A percentile compares a stretch with the other conserved stretches of the same genome.
These are phyloP conservation scores for Erodium chrysanthum DNA, from an alignment of 441 rosid genomes.

Conservation along the genomic window DNA sequence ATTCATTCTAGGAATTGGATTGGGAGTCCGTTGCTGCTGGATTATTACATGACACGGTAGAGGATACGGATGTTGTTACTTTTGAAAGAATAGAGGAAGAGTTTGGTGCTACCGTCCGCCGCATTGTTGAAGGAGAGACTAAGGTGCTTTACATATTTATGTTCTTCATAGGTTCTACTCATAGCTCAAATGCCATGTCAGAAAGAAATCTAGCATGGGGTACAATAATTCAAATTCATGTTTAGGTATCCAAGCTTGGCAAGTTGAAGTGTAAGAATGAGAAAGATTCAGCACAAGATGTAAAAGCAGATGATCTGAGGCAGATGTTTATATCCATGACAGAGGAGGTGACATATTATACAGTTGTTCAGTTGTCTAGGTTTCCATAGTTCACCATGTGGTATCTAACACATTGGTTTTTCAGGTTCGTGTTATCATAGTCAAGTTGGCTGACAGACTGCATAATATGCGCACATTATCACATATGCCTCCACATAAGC, in stretches of 20 bases:
- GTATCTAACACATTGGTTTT: constrained; percentile 25
- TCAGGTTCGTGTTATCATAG: constrained; percentile 95
- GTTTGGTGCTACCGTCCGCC: constrained; percentile 81
- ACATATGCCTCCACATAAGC: constrained; percentile 90
- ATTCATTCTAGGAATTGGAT: constrained; percentile 65
- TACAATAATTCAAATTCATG: background rate
- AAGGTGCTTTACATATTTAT: constrained; percentile 45
- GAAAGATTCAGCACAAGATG: constrained; percentile 67
- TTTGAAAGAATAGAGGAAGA: constrained; percentile 88
- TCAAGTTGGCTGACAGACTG: constrained; percentile 92
- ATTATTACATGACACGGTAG: constrained; percentile 92
- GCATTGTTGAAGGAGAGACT: constrained; percentile 96
- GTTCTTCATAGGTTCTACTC: constrained; percentile 13
- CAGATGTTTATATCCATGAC: constrained; percentile 99
- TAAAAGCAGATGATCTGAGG: constrained; percentile 93
- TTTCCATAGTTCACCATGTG: background rate
- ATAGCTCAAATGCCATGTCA: constrained; percentile 4
- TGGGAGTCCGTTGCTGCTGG: constrained; percentile 99
- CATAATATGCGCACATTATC: constrained; percentile 97
- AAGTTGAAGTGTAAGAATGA: constrained; percentile 75
- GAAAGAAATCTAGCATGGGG: constrained; percentile 1
- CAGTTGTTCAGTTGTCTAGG: background rate
- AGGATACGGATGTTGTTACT: constrained; percentile 88
- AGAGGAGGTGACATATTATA: constrained; percentile 55
- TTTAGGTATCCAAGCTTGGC: constrained; percentile 87